Evolutionary conservation across 805 yeast genomes (phyloP).

Genomic region (Saturnispora silvae): DNA sequence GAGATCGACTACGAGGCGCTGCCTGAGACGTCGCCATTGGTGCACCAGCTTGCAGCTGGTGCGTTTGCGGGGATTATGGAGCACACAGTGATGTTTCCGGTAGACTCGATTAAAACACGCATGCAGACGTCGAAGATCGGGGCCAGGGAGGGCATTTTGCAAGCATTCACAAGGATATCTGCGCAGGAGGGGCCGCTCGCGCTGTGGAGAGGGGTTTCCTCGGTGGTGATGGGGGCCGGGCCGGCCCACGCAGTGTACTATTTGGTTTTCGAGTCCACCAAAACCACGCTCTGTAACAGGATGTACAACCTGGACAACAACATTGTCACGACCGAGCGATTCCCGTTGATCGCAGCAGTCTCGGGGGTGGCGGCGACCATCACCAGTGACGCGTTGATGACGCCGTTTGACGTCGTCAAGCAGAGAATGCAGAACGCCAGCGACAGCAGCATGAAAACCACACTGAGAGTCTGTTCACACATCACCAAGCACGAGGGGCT

Average conservation of each 20-base stretch:
- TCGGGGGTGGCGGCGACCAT: conserved; percentile 90
- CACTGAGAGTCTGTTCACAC: conserved; percentile 24
- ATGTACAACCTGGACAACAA: conserved; percentile 24
- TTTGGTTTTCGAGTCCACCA: conserved; percentile 81
- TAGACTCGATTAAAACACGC: conserved; percentile 92
- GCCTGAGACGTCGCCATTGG: conserved; percentile 74
- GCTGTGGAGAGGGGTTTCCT: conserved; percentile 87
- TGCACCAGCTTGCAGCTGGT: conserved; percentile 82
- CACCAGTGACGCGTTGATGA: conserved; percentile 94
- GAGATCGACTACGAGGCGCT: conserved; percentile 86
- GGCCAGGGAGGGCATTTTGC: conserved; percentile 37
- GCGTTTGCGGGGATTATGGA: conserved; percentile 99
- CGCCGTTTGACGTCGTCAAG: conserved; percentile 90
- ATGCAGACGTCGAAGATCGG: conserved; percentile 54
- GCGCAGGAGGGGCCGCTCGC: conserved; percentile 81
- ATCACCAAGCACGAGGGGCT: conserved; percentile 58
- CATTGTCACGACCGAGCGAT: conserved; percentile 52
- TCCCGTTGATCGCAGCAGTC: conserved; percentile 71
- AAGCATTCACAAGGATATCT: conserved; percentile 64
- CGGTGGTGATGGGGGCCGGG: conserved; percentile 94
- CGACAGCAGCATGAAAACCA: conserved; percentile 10
- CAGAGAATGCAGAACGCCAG: conserved; percentile 73
- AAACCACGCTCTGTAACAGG: conserved; percentile 39
- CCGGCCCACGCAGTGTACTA: conserved; percentile 98
- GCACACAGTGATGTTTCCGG: conserved; percentile 93